A percentile compares a stretch with the other conserved stretches of the same genome.
Evolutionary conservation across 2,329 filamentous ascomycete species (phyloP).

Genomic region (Thelonectria blattea): DNA sequence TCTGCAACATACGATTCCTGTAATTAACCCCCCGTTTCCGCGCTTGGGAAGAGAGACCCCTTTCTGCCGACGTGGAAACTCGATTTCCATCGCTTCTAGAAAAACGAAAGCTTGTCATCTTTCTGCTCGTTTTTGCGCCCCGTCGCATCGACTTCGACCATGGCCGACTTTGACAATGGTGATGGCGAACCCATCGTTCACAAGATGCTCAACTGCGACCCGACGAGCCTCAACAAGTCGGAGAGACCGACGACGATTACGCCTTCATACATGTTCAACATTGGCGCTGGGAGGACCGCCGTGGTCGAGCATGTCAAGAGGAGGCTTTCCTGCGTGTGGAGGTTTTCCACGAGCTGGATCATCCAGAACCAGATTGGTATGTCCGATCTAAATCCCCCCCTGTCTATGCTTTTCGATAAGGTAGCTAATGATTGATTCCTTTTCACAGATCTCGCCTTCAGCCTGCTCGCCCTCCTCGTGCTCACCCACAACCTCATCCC

Average conservation of each 20-base stretch:
- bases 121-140: neutral
- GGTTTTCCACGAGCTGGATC: constrained; percentile 7
- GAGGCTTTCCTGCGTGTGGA: constrained; percentile 4
- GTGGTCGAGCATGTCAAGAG: constrained; percentile 4
- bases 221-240: constrained; percentile 8
- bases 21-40: neutral
- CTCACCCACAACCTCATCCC: constrained; percentile 87
- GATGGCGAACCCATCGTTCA: constrained; percentile 5
- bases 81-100: neutral
- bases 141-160: neutral
- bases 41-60: neutral
- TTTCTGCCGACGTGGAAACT: neutral
- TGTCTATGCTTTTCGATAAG: neutral
- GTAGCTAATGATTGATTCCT: no score
- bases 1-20: neutral
- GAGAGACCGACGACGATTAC: neutral
- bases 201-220: neutral
- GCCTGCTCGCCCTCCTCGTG: constrained; percentile 79
- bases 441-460: constrained; percentile 81
- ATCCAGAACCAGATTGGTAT: constrained; percentile 18
- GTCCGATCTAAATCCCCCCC: neutral
- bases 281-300: constrained; percentile 4
- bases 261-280: constrained; percentile 8
- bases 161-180: constrained; percentile 10
- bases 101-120: neutral